phyloP scores from a whole-genome alignment of 352 stramenopile species.

The Globisporangium cederbergense region DNA sequence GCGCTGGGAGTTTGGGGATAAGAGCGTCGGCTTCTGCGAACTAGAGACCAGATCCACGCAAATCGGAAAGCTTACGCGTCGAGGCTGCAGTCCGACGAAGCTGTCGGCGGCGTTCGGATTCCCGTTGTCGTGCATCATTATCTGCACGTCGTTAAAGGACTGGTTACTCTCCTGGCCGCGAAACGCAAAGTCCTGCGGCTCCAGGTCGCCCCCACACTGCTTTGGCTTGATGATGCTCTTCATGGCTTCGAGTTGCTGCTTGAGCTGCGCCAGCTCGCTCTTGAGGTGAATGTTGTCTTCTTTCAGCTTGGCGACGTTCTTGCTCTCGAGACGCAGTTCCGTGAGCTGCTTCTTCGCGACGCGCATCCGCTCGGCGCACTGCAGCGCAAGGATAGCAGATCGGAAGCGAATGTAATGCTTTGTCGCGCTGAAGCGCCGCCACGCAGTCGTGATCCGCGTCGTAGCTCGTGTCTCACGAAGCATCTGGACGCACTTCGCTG shows the following conservation, averaged over 20 bases:
- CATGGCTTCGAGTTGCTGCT: conserved; percentile 54
- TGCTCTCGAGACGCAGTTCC: conserved; percentile 56
- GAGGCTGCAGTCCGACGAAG: conserved; percentile 7
- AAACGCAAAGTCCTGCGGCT: conserved; percentile 16
- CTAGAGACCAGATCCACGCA: conserved; percentile 28
- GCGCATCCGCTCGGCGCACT: conserved; percentile 47
- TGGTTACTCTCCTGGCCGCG: conserved; percentile 25
- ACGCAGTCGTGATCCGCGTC: conserved; percentile 33
- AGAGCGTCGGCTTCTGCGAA: conserved; percentile 33
- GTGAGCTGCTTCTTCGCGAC: conserved; percentile 37
- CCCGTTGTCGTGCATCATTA: conserved; percentile 19
- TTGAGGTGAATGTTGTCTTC: conserved; percentile 75
- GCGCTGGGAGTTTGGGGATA: conserved; percentile 32
- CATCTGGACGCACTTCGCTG: conserved; percentile 28
- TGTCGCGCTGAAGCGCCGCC: conserved; percentile 31
- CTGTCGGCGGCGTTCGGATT: conserved; percentile 38
- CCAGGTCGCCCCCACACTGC: conserved; percentile 5
- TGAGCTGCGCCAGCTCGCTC: conserved; percentile 51
- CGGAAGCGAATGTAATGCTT: conserved; percentile 30
- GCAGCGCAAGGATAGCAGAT: conserved; percentile 38
- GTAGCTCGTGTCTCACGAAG: conserved; percentile 45
- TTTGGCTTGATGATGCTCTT: conserved; percentile 22
- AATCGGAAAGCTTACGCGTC: conserved; percentile 15
- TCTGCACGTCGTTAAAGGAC: conserved; percentile 4
- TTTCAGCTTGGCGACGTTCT: conserved; percentile 70